Evolutionary conservation across 2,329 filamentous ascomycete species (phyloP), one percentile per base, ranked within the genome.

Genomic region (Fonsecaea erecta): DNA sequence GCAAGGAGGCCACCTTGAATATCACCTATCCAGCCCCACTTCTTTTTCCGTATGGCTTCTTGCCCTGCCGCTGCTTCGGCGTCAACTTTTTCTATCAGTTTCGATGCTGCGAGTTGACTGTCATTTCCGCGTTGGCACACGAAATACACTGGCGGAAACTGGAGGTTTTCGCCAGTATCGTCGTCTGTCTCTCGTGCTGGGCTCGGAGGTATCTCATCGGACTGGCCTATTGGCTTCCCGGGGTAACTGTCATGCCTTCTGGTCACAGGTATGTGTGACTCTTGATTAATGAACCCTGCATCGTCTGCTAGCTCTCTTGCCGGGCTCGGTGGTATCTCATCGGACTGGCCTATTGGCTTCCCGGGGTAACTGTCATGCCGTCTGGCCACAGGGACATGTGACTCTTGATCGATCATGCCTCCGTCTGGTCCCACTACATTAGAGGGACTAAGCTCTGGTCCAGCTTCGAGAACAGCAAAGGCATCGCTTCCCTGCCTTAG

Each of bases 81-180:
- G 35, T 59, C 35, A 12, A 59, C 43, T 8, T 78, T 58, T 14
- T 80, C 75, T 59, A 78, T 80, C 52, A 82, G 53, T 62, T 71
- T 78, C 62, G 75, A 72, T 4, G 81, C 81, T 0, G 76, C 80
- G 24, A 79, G 70, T 65, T 82, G 81, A 1, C 80, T 82, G 61
- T 83, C 81, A 56, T 83, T 83, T 1, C 81, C 81, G n/a, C 78
- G 74, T 14, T 80, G 79, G 66, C 81, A 83, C 8, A 83, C 76
- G 16, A 82, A 78, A 56, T 80, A 79, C 4, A 82, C 74, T 2
- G 12, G 26, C 9, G 59, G 53, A 34, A 3, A 26, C 11, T 48
- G 18, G n/a, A 8, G n/a, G 21, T 62, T 40, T 30, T 40, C 40
- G 9, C 52, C 48, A 18, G 16, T 18, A 11, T 28, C 40, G 9